Base-by-base conservation (phyloP, 2,329 filamentous ascomycete genomes). In the Cyphellophora europaea region DNA sequence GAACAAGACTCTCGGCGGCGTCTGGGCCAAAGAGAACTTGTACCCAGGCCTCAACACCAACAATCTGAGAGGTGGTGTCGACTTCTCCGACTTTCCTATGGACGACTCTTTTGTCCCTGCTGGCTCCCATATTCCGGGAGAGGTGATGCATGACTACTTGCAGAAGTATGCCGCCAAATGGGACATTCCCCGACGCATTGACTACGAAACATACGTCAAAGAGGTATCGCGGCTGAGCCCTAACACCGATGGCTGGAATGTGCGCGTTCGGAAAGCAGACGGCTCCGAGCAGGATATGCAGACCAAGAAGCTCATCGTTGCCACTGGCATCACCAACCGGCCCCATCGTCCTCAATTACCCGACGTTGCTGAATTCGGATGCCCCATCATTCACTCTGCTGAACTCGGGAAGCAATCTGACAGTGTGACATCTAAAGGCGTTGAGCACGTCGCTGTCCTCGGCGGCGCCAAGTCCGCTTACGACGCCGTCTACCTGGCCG, bases 11-110 rank as follows among this genome's bases (percentile, higher is more conserved):
- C 15, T 50, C 12, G 83, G 82, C 1, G 82, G 83, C 4, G 76
- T 77, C 11, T 87, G 82, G 82, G 72, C 77, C 11, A 63, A 73
- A 38, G 63, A 80, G 27, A 70, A 79, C 1, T 57, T 85, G 1
- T 66, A 87, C 53, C 72, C 76, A 0, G 76, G 74, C 1, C 66
- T 89, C 29, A 80, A 76, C 49, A 77, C 73, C 35, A 88, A 89
- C 57, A 87, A 87, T 49, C 69, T 84, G 52, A 55, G 78, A 5
- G 81, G 82, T 2, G 79, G 74, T 0, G 83, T 79, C 46, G 79
- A 88, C 54, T 87, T 73, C 49, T 74, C 76, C 0, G 82, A 85
- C 49, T 84, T 82, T 40, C 78, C 79, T 13, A 80, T 88, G 75
- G 64, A 70, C 41, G 56, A 62, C 8, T 66, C 67, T 15, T 77